A percentile compares a stretch with the other conserved stretches of the same genome.
phyloP scores from a whole-genome alignment of 805 yeast genomes.

The Sporopachydermia quercuum region DNA sequence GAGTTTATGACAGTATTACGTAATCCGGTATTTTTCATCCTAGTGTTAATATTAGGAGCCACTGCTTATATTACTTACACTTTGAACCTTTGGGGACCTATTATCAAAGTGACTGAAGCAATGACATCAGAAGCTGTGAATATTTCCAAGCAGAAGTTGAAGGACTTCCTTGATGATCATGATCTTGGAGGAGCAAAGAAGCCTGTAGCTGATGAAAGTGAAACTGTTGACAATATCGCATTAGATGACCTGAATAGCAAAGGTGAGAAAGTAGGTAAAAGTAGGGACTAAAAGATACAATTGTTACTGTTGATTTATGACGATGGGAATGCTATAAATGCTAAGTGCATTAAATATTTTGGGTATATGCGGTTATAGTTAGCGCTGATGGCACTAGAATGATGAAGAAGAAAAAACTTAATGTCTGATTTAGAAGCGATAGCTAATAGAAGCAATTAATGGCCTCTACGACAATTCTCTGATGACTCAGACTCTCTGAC shows the following conservation, averaged over 20 bases:
- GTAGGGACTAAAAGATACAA: too few species aligned
- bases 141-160: slow-evolving; percentile 45
- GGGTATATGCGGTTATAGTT: too few species aligned
- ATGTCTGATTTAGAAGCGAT: too few species aligned
- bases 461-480: too few species aligned
- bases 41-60: slow-evolving; percentile 41
- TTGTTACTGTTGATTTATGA: too few species aligned
- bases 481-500: too few species aligned
- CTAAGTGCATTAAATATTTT: too few species aligned
- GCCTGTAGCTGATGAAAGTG: neutral
- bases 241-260: neutral
- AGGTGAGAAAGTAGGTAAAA: too few species aligned
- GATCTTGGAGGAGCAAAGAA: neutral
- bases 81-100: slow-evolving; percentile 66
- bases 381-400: too few species aligned
- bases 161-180: slow-evolving; percentile 40
- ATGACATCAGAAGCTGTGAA: slow-evolving; percentile 40
- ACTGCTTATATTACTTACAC: slow-evolving; percentile 53
- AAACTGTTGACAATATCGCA: neutral
- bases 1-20: slow-evolving; percentile 80
- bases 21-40: slow-evolving; percentile 67
- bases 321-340: too few species aligned
- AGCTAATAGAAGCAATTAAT: too few species aligned
- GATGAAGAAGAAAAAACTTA: too few species aligned
- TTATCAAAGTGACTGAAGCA: slow-evolving; percentile 40